A percentile compares a stretch with the other conserved stretches of the same genome.
Evolutionary conservation across 345 rosid genomes (phyloP).

Genomic region (Linum usitatissimum): DNA sequence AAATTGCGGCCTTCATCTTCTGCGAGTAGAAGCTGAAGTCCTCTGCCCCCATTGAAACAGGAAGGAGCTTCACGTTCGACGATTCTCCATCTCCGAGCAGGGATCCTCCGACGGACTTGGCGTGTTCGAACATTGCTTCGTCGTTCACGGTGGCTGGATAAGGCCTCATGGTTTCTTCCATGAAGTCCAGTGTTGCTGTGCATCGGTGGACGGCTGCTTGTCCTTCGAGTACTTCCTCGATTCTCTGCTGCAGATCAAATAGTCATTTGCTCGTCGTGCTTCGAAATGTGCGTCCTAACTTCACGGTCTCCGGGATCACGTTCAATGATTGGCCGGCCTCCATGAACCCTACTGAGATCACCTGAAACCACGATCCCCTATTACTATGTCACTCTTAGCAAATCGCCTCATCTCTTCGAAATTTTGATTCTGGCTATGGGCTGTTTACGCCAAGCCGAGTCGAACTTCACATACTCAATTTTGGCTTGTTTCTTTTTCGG

Average conservation of each 20-base stretch:
- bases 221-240: constrained; percentile 37
- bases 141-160: constrained; percentile 42
- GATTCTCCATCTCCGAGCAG: constrained; percentile 28
- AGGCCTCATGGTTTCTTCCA: constrained; percentile 30
- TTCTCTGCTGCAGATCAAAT: constrained; percentile 27
- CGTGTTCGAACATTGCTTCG: constrained; percentile 33
- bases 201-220: constrained; percentile 45
- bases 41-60: constrained; percentile 42
- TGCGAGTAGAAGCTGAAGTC: constrained; percentile 51
- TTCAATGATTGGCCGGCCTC: constrained; percentile 34
- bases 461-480: too few relatives aligned
- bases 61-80: constrained; percentile 23
- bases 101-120: constrained; percentile 27
- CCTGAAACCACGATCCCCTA: not conserved
- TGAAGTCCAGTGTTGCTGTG: constrained; percentile 34
- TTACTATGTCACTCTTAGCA: too few relatives aligned
- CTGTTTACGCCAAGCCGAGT: too few relatives aligned
- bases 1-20: constrained; percentile 36
- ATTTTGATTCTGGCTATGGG: too few relatives aligned
- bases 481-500: too few relatives aligned
- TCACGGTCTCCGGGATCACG: constrained; percentile 34
- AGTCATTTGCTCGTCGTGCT: constrained; percentile 38
- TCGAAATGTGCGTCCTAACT: constrained; percentile 41
- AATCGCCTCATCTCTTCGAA: too few relatives aligned
- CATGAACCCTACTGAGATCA: constrained; percentile 29